Base-by-base conservation (phyloP, 176 grass and related monocot species). In the Paspalum notatum region DNA sequence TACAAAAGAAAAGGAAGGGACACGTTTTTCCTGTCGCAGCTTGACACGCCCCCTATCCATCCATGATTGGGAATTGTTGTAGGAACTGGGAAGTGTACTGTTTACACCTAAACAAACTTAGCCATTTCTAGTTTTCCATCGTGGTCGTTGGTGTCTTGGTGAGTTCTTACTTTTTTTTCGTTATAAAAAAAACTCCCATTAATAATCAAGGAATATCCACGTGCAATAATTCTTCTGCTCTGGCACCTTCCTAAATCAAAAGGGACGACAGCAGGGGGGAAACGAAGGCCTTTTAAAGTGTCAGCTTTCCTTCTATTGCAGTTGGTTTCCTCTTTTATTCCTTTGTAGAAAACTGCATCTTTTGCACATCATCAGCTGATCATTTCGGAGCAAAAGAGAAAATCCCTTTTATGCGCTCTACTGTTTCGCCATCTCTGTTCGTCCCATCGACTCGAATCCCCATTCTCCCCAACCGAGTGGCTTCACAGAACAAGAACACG, bases 141-240 rank as follows among this genome's bases (percentile, higher is more conserved):
- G 76, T 6, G 22, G 8, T 50, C 46, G 24, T 52, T 25, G 44
- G 14, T 7, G 47, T 22, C 14, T 52, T 25, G 44, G 14, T 7
- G 47, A 54, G n/a, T 38, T 66, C 71, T 74, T 15, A 15, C 67
- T 56, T 69, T 75, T 74, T 67, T 8, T 60, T 78, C 56, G 45
- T 59, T 59, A 5, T 21, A 61, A 26, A 18, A 39, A 39, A 17
- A 6, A 16, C 7, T 9, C 39, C 56, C 20, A 20, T 18, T 8
- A 80, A 58, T 74, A 58, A 74, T 59, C 18, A 67, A 51, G 10
- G 8, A 27, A 51, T 20, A 66, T 56, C 67, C 18, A 41, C 76
- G 16, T 82, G 75, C 82, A 73, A 49, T 84, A 37, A 67, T 80
- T 80, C 43, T 62, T 42, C 39, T 24, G n/a, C 60, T 42, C 51